A percentile compares a stretch with the other conserved stretches of the same genome.
phyloP scores from a whole-genome alignment of 2,329 filamentous ascomycete genomes.

The Stachybotrys elegans region DNA sequence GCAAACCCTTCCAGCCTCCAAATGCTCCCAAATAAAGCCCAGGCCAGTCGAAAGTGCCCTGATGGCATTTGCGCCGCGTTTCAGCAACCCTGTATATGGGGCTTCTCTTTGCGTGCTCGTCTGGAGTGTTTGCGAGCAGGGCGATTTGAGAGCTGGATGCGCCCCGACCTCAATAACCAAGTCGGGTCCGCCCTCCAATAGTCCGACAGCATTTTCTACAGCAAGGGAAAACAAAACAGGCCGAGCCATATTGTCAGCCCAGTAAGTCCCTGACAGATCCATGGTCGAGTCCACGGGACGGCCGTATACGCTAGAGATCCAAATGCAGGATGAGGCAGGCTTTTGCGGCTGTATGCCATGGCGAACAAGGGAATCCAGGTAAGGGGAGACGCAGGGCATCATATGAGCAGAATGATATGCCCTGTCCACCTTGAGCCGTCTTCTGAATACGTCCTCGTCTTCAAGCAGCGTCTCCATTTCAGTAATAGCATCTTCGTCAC shows the following conservation, averaged over 20 bases:
- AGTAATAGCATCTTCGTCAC: constrained; percentile 20
- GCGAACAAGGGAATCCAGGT: not conserved
- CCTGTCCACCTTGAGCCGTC: constrained; percentile 28
- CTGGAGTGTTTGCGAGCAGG: not conserved
- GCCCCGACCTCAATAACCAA: not conserved
- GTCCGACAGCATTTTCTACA: not conserved
- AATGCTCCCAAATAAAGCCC: not conserved
- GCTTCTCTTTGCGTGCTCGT: not conserved
- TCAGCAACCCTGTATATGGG: not conserved
- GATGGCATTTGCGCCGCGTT: not conserved
- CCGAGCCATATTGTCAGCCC: not conserved
- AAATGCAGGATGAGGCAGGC: too few species aligned
- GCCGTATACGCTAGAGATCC: not conserved
- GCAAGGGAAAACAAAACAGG: not conserved
- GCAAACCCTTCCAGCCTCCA: not conserved
- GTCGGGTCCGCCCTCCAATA: too few species aligned
- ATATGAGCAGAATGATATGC: constrained; percentile 1
- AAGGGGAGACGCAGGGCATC: not conserved
- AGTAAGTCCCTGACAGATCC: not conserved
- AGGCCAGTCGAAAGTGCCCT: not conserved
- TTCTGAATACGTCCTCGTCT: constrained; percentile 22
- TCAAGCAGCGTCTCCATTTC: constrained; percentile 14
- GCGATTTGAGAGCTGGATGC: not conserved
- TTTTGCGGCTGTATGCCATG: not conserved
- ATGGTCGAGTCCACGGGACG: not conserved